Percentiles rank a stretch among this genome's conserved stretches.
Evolutionary conservation across 83 land plant species (phyloP).

Genomic region (Isoetes engelmannii): DNA sequence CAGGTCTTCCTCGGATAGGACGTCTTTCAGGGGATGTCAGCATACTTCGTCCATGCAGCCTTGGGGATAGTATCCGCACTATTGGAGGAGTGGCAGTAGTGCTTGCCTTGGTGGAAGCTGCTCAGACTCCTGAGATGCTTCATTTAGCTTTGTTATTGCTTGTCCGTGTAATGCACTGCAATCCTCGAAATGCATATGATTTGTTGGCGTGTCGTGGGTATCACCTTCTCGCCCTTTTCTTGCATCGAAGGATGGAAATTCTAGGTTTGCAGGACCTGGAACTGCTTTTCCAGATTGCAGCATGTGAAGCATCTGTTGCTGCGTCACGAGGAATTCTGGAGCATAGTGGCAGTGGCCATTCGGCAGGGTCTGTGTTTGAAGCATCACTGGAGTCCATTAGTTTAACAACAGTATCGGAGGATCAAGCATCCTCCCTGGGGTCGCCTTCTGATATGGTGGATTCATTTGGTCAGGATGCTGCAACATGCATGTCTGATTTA

Average conservation of each 20-base stretch:
- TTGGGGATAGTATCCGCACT: slow-evolving; percentile 76
- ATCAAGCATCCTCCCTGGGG: slow-evolving; percentile 26
- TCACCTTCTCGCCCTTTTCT: slow-evolving; percentile 84
- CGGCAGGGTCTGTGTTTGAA: too few species aligned
- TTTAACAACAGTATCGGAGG: not conserved
- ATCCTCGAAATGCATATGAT: slow-evolving; percentile 77
- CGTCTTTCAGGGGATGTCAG: slow-evolving; percentile 75
- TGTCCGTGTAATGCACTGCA: slow-evolving; percentile 68
- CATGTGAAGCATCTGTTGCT: slow-evolving; percentile 75
- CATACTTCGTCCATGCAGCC: slow-evolving; percentile 68
- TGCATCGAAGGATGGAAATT: slow-evolving; percentile 69
- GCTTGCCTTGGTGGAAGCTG: slow-evolving; percentile 83
- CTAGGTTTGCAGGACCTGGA: slow-evolving; percentile 86
- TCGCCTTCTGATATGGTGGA: slow-evolving; percentile 66
- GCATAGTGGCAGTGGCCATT: not conserved
- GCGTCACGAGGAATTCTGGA: not conserved
- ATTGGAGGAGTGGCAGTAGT: slow-evolving; percentile 88
- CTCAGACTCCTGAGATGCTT: slow-evolving; percentile 82
- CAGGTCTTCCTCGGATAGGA: slow-evolving; percentile 93
- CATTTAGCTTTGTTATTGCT: slow-evolving; percentile 75
- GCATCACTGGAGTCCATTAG: too few species aligned
- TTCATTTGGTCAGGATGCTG: slow-evolving; percentile 19
- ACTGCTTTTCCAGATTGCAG: slow-evolving; percentile 81
- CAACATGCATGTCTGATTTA: slow-evolving; percentile 18
- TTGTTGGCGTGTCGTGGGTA: slow-evolving; percentile 90